A percentile compares a stretch with the other conserved stretches of the same genome.
Conservation (phyloP, 176 grass and related monocot genomes). For the Neostapfia colusana region DNA sequence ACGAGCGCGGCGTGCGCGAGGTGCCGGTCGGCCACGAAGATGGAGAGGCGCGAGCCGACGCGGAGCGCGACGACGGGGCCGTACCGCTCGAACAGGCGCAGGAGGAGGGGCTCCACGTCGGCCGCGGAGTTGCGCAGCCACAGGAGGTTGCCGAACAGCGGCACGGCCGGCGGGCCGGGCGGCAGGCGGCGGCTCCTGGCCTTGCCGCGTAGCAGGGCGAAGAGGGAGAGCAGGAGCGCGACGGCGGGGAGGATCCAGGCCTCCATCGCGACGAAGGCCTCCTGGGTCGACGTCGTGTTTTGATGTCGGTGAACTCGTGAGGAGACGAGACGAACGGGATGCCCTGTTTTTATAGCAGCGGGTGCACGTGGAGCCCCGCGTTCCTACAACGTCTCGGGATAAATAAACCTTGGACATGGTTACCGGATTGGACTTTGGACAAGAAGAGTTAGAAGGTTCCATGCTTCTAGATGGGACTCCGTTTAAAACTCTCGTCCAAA, state of each 20-base stretch:
- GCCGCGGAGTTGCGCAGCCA: slow-evolving; percentile 26
- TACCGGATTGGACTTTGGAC: too few species aligned
- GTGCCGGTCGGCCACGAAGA: slow-evolving; percentile 45
- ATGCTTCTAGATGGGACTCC: too few species aligned
- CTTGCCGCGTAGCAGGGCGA: not conserved
- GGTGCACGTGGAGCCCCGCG: too few species aligned
- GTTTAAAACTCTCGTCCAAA: too few species aligned
- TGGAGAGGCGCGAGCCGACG: slow-evolving; percentile 22
- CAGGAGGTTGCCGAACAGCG: slow-evolving; percentile 41
- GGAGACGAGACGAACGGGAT: too few species aligned
- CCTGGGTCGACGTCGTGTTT: too few species aligned
- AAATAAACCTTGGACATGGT: too few species aligned
- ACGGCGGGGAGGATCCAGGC: not conserved
- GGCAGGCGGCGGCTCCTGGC: slow-evolving; percentile 33
- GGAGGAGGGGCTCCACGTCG: slow-evolving; percentile 24
- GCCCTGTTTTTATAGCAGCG: too few species aligned
- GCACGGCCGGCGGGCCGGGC: slow-evolving; percentile 32
- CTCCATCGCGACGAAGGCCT: slow-evolving; percentile 21
- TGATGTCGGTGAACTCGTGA: not conserved
- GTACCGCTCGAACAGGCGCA: slow-evolving; percentile 31
- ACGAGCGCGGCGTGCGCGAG: slow-evolving; percentile 52
- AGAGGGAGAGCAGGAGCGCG: slow-evolving; percentile 16
- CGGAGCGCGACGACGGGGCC: slow-evolving; percentile 50
- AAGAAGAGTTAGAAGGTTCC: too few species aligned
- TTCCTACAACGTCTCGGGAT: too few species aligned